These are phyloP conservation scores for Nicotiana sylvestris DNA, from an alignment of 257 asterid genomes.

Conservation along the genomic window DNA sequence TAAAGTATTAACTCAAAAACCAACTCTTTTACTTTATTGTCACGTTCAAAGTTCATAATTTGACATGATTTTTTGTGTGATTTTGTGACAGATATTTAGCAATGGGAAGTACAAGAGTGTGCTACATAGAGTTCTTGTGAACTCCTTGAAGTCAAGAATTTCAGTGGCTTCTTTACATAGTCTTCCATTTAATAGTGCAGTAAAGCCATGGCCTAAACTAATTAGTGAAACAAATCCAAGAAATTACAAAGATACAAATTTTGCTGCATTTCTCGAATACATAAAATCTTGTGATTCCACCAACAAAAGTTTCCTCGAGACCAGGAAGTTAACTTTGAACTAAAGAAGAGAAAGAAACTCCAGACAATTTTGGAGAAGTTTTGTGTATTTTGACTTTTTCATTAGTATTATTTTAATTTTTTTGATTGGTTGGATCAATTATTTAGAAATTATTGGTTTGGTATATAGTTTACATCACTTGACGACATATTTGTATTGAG, in stretches of 20 bases:
- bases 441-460: slow-evolving; percentile 24
- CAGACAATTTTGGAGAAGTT: not conserved
- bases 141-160: slow-evolving; percentile 40
- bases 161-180: slow-evolving; percentile 85
- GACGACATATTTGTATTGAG: slow-evolving; percentile 14
- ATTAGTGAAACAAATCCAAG: slow-evolving; percentile 47
- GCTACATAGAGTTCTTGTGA: slow-evolving; percentile 69
- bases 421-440: slow-evolving; percentile 14
- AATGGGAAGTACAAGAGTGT: slow-evolving; percentile 84
- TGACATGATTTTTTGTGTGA: not conserved
- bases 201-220: slow-evolving; percentile 52
- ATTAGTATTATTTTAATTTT: not conserved
- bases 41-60: not conserved
- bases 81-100: slow-evolving; percentile 63
- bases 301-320: slow-evolving; percentile 58
- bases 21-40: not conserved
- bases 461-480: slow-evolving; percentile 19
- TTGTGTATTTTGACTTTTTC: slow-evolving; percentile 33
- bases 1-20: not conserved
- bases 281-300: slow-evolving; percentile 49
- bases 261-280: slow-evolving; percentile 48
- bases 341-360: not conserved
- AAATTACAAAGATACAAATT: slow-evolving; percentile 66
- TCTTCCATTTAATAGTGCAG: slow-evolving; percentile 49
- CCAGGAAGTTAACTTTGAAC: slow-evolving; percentile 41